Evolutionary conservation across 306 rosid genomes (phyloP), one percentile per base, ranked within the genome.

Genomic region (Cucumis hystrix): DNA sequence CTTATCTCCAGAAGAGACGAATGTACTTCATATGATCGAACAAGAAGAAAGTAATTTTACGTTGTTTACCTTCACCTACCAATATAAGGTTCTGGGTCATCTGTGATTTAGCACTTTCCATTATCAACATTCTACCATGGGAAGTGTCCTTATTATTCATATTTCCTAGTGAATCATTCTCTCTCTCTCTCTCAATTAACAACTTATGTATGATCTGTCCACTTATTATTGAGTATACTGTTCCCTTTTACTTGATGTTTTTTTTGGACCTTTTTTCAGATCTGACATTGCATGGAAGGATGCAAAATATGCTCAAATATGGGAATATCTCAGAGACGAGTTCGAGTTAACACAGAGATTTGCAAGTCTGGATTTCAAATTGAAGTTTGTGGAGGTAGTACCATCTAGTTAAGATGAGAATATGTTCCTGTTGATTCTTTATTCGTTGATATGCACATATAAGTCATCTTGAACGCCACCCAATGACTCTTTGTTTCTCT

Each of bases 221-320:
- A 17, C 49, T 10, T 33, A 25, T 28, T 9, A 16, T 18, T 54
- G 62, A 8, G 43, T 28, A 14, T 16, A 51, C 45, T 52, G 55
- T 67, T 39, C 9, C 54, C 28, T 67, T 68, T 69, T 70, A 14
- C 51, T 43, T 79, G 25, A 23, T 1, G 7, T 45, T 17, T 60
- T 76, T 51, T 51, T 49, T 49, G 6, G 13, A 43, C 41, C 79
- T 78, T 55, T 41, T 83, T 79, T 75, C 96, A 92, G 99, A 81
- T 96, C 98, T 15, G 99, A 96, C 55, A 96, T 96, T 76, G 99
- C 99, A 41, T 96, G 99, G 99, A 96, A 96, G 83, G 93, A 96
- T 87, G 99, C 99, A 73, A 96, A 96, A 85, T 96, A 89, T 86
- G 97, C 98, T 80, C 98, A 96, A 87, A 96, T 96, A 85, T 96